phyloP scores from a whole-genome alignment of 768 basidiomycete genomes.

The Podaxis rugospora region DNA sequence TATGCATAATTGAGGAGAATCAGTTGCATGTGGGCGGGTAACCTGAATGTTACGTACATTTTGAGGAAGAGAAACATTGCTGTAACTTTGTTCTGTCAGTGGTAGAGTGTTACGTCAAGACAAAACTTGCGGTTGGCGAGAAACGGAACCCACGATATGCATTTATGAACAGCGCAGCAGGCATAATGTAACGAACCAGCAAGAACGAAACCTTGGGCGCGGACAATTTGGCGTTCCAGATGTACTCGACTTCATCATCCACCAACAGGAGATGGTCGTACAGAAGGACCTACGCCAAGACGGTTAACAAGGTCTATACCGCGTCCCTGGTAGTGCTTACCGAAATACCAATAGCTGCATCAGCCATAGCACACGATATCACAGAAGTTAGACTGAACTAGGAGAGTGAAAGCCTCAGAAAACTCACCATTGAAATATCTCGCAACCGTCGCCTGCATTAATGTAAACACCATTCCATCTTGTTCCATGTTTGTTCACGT shows the following conservation, averaged over 20 bases:
- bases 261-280: constrained; percentile 3
- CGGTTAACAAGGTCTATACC: background rate
- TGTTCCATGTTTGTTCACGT: background rate
- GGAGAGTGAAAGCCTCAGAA: background rate
- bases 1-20: background rate
- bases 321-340: background rate
- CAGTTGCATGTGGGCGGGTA: background rate
- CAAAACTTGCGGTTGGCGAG: background rate
- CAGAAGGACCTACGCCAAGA: background rate
- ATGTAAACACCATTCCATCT: background rate
- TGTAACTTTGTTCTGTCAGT: background rate
- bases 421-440: constrained; percentile 3
- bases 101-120: background rate
- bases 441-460: background rate
- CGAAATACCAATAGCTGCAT: constrained; percentile 2
- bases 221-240: constrained; percentile 1
- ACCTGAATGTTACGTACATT: background rate
- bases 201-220: constrained; percentile 2
- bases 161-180: constrained; percentile 2
- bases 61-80: constrained; percentile 1
- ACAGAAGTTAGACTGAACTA: background rate
- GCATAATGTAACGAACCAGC: constrained; percentile 4
- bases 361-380: background rate
- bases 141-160: background rate
- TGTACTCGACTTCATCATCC: constrained; percentile 6